Evolutionary conservation across 176 grass and related monocot genomes (phyloP).

Genomic region (Melocanna baccifera): DNA sequence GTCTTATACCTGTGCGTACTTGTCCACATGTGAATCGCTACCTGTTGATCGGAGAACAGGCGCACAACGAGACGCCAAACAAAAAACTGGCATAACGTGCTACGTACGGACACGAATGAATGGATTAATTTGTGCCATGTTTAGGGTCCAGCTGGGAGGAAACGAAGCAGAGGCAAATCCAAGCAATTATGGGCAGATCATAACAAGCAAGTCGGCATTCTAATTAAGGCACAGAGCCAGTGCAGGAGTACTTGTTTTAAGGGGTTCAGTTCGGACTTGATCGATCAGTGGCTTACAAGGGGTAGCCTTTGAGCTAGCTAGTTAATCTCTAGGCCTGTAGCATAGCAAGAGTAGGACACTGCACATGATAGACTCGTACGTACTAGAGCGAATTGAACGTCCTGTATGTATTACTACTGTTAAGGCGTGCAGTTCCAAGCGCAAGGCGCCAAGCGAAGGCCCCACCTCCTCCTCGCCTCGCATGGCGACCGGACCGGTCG

Average conservation of each 20-base stretch:
- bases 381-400: background rate
- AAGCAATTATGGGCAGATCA: background rate
- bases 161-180: background rate
- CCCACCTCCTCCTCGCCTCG: background rate
- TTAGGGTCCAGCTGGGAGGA: background rate
- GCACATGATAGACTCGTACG: background rate
- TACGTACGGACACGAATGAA: background rate
- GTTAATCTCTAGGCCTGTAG: background rate
- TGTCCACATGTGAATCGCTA: background rate
- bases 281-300: background rate
- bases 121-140: background rate
- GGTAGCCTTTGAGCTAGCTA: background rate
- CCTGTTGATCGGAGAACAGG: background rate
- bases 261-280: background rate
- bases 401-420: background rate
- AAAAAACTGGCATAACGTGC: background rate
- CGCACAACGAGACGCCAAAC: background rate
- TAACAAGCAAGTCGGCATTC: background rate
- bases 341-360: background rate
- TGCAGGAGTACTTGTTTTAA: background rate
- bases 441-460: conserved; percentile 19
- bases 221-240: background rate
- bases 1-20: background rate
- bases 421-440: background rate
- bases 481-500: conserved; percentile 17